Conservation (phyloP, 495 filamentous ascomycete species). For the Penicillium dipodomyicola region DNA sequence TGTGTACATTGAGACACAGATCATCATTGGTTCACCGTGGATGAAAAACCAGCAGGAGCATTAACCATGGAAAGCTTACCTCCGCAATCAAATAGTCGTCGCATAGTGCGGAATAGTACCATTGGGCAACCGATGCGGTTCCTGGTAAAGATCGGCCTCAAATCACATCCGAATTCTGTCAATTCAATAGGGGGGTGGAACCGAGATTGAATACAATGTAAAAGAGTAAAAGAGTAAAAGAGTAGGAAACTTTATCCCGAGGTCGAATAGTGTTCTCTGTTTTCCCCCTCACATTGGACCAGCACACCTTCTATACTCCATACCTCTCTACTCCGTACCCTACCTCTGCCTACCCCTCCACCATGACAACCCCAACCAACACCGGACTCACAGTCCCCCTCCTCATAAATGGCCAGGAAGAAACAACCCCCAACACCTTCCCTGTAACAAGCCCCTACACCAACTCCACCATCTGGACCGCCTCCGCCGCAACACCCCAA, state of each 20-base stretch:
- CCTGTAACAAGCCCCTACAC: slow-evolving; percentile 66
- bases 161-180: neutral
- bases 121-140: neutral
- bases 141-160: neutral
- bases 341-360: neutral
- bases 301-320: neutral
- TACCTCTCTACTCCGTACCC: neutral
- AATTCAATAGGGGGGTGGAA: neutral
- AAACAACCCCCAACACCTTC: slow-evolving; percentile 55
- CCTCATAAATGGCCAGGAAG: slow-evolving; percentile 67
- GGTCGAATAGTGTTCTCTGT: neutral
- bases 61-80: neutral
- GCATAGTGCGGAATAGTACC: neutral
- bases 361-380: slow-evolving; percentile 11
- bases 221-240: neutral
- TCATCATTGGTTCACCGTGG: neutral
- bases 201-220: neutral
- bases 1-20: neutral
- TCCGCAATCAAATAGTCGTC: neutral
- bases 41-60: neutral
- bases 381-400: slow-evolving; percentile 55
- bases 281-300: neutral
- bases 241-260: neutral
- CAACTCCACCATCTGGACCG: slow-evolving; percentile 59
- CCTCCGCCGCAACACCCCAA: slow-evolving; percentile 56